phyloP scores from a whole-genome alignment of 176 grass and related monocot genomes.

The Carex pumila region DNA sequence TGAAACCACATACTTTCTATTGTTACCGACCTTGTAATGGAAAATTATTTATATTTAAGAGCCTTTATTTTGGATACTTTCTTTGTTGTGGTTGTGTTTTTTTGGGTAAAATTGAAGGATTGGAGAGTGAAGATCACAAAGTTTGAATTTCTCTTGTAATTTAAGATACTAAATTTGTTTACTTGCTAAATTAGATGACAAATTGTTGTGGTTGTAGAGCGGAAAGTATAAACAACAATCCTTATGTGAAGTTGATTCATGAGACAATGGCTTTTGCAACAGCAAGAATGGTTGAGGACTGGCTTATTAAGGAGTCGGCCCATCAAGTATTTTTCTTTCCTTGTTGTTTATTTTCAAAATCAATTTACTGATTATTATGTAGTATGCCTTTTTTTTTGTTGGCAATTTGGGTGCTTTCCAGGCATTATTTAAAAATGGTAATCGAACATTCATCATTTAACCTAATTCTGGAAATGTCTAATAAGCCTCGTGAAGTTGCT shows the following conservation, averaged over 20 bases:
- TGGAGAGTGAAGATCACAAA: background rate
- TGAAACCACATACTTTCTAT: no score
- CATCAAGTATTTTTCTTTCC: background rate
- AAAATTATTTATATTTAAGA: no score
- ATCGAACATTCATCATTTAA: background rate
- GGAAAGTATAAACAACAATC: background rate
- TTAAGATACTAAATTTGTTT: background rate
- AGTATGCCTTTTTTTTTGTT: no score
- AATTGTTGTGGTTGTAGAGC: background rate
- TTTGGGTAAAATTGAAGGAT: background rate
- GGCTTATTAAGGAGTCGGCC: background rate
- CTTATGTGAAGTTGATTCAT: background rate
- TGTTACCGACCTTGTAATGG: no score
- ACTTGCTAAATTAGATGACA: background rate
- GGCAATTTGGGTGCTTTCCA: no score
- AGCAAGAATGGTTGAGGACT: background rate
- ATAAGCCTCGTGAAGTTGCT: background rate
- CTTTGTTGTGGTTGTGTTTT: background rate
- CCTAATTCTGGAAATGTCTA: background rate
- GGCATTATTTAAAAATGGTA: no score
- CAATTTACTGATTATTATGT: no score
- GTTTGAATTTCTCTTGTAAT: background rate
- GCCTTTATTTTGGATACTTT: background rate
- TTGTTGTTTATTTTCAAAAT: no score
- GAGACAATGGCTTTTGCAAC: no score